Conservation (phyloP, 202 grass and related monocot genomes). For the Musa balbisiana region DNA sequence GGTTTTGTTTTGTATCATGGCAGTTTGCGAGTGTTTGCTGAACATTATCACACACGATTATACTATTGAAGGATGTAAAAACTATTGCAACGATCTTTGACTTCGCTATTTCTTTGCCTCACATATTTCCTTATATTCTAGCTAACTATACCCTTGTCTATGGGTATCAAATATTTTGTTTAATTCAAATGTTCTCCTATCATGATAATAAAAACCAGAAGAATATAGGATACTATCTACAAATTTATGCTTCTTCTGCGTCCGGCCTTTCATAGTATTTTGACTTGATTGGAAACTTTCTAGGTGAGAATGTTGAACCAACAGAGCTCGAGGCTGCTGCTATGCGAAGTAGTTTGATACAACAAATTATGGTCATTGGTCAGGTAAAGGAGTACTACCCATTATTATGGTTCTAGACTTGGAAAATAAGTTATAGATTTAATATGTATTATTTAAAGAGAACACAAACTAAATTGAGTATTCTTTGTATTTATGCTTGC, state of each 20-base stretch:
- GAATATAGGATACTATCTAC: neutral
- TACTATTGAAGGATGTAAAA: neutral
- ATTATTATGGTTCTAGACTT: neutral
- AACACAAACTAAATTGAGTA: neutral
- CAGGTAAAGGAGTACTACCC: constrained; percentile 42
- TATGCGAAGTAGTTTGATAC: constrained; percentile 65
- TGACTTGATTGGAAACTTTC: constrained; percentile 13
- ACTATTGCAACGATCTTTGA: neutral
- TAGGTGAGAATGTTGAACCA: constrained; percentile 98
- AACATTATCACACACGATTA: neutral
- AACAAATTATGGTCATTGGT: constrained; percentile 81
- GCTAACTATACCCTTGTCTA: neutral
- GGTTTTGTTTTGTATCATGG: neutral
- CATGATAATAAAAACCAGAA: too few species aligned
- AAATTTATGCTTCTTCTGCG: neutral
- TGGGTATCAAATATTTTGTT: neutral
- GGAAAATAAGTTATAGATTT: neutral
- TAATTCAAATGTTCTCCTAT: neutral
- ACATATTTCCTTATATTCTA: neutral
- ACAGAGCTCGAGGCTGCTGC: constrained; percentile 76
- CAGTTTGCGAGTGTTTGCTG: neutral
- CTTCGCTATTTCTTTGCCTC: neutral
- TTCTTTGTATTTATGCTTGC: neutral
- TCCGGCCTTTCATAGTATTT: neutral
- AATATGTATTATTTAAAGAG: neutral